Percentiles rank a stretch among this genome's conserved stretches.
Evolutionary conservation across 306 rosid species (phyloP).

Genomic region (Prunus mume): DNA sequence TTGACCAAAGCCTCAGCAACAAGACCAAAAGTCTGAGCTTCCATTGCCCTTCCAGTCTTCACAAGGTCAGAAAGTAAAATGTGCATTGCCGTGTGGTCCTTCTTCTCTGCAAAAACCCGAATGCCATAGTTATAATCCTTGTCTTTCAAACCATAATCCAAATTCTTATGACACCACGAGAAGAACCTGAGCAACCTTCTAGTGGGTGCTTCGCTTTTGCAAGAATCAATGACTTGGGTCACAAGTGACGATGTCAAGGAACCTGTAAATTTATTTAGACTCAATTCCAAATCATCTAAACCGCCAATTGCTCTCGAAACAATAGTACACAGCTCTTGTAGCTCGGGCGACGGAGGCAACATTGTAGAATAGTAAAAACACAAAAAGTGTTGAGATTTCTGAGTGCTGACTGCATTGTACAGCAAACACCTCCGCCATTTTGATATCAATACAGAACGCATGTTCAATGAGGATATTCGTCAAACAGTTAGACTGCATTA

Average conservation of each 20-base stretch:
- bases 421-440: constrained; percentile 30
- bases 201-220: constrained; percentile 63
- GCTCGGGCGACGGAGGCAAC: constrained; percentile 25
- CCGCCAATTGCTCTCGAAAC: constrained; percentile 59
- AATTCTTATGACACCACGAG: constrained; percentile 64
- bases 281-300: constrained; percentile 64
- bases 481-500: constrained; percentile 47
- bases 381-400: constrained; percentile 11
- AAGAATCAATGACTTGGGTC: constrained; percentile 54
- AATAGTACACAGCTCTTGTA: constrained; percentile 49
- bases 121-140: constrained; percentile 68
- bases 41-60: constrained; percentile 68
- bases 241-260: constrained; percentile 62
- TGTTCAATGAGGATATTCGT: constrained; percentile 38
- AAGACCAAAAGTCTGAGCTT: constrained; percentile 49
- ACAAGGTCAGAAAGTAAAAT: constrained; percentile 63
- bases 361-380: constrained; percentile 35
- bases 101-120: constrained; percentile 58
- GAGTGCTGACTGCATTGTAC: constrained; percentile 16
- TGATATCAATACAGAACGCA: constrained; percentile 32
- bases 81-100: constrained; percentile 61
- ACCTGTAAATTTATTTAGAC: constrained; percentile 36
- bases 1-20: constrained; percentile 64
- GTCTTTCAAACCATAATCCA: constrained; percentile 50
- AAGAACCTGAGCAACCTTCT: constrained; percentile 82